These are phyloP conservation scores for Amanita brunnescens DNA, from an alignment of 768 basidiomycete species.

Conservation along the genomic window DNA sequence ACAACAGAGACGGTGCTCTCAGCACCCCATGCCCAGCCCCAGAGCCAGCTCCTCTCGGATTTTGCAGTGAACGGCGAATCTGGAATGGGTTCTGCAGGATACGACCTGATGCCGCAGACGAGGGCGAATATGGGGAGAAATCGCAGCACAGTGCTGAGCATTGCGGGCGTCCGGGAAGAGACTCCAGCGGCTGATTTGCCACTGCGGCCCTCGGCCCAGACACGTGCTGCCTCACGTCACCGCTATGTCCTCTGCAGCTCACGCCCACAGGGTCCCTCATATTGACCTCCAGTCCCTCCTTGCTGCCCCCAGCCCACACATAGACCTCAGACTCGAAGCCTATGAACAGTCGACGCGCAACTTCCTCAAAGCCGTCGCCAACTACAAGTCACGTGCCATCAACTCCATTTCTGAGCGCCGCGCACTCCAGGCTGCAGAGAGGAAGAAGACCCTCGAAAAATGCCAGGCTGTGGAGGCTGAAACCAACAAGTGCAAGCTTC, in stretches of 20 bases:
- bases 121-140: constrained; percentile 15
- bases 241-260: too few species aligned
- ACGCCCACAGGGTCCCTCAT: constrained; percentile 34
- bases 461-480: constrained; percentile 55
- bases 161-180: constrained; percentile 4
- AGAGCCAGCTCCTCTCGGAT: constrained; percentile 47
- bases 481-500: constrained; percentile 66
- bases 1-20: constrained; percentile 69
- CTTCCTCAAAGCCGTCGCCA: constrained; percentile 63
- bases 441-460: constrained; percentile 55
- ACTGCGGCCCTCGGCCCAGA: too few species aligned
- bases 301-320: constrained; percentile 42
- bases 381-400: constrained; percentile 66
- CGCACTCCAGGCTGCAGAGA: constrained; percentile 49
- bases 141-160: constrained; percentile 19
- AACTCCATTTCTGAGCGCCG: constrained; percentile 61
- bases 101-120: constrained; percentile 9
- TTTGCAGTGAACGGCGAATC: constrained; percentile 25
- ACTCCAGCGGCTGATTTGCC: too few species aligned
- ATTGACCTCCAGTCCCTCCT: constrained; percentile 55
- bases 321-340: constrained; percentile 53
- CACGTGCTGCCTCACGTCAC: not conserved
- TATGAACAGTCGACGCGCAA: constrained; percentile 62
- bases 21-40: constrained; percentile 63
- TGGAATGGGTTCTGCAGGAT: constrained; percentile 22